phyloP scores from a whole-genome alignment of 805 yeast species.

The Yamadazyma ubonensis region DNA sequence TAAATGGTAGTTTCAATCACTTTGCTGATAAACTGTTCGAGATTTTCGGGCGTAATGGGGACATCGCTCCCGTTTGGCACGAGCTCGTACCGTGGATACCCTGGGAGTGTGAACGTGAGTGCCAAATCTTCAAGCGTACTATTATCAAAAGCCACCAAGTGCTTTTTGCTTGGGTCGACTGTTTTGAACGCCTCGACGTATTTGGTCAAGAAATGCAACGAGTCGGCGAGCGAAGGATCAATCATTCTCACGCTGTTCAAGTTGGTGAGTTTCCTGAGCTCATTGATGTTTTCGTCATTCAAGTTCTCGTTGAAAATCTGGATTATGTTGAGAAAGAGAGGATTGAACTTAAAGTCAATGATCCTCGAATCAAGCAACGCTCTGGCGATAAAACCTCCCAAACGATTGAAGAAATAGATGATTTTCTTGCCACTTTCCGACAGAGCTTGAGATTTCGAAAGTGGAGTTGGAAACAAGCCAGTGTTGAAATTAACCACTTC shows the following conservation, averaged over 20 bases:
- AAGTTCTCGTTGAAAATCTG: slow-evolving; percentile 29
- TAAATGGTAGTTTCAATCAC: slow-evolving; percentile 61
- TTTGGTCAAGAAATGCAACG: slow-evolving; percentile 50
- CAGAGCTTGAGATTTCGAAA: slow-evolving; percentile 25
- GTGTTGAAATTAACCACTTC: slow-evolving; percentile 39
- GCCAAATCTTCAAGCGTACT: slow-evolving; percentile 53
- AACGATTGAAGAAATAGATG: slow-evolving; percentile 53
- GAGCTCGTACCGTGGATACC: slow-evolving; percentile 61
- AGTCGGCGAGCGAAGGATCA: slow-evolving; percentile 58
- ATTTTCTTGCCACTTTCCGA: slow-evolving; percentile 40
- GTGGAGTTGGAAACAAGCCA: slow-evolving; percentile 78
- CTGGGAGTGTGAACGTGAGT: slow-evolving; percentile 74
- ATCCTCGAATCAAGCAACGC: slow-evolving; percentile 85
- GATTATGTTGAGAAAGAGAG: slow-evolving; percentile 64
- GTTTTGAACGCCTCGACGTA: slow-evolving; percentile 33
- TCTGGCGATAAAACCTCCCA: slow-evolving; percentile 86
- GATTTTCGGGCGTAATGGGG: slow-evolving; percentile 50
- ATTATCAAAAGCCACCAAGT: slow-evolving; percentile 28
- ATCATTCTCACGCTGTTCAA: slow-evolving; percentile 46
- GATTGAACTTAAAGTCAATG: slow-evolving; percentile 76
- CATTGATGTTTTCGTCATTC: slow-evolving; percentile 8
- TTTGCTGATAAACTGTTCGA: slow-evolving; percentile 53
- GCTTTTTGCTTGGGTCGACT: slow-evolving; percentile 16
- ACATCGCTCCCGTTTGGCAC: slow-evolving; percentile 53
- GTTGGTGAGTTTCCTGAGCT: slow-evolving; percentile 23